A percentile compares a stretch with the other conserved stretches of the same genome.
phyloP scores from a whole-genome alignment of 768 basidiomycete genomes.

The Rhodotorula graminis region DNA sequence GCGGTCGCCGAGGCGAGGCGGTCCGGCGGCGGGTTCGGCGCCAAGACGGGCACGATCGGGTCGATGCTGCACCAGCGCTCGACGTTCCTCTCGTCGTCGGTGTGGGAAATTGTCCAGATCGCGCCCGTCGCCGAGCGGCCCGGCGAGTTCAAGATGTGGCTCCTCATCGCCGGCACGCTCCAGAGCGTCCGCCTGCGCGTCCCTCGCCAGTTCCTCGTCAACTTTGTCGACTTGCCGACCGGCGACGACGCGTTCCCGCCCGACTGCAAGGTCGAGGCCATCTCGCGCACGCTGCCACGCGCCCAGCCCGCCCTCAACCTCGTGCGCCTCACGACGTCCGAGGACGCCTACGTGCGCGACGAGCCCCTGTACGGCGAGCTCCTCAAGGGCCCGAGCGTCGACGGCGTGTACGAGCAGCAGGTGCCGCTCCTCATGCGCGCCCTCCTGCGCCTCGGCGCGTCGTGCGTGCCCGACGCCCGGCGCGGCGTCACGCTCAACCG shows the following conservation, averaged over 20 bases:
- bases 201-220: constrained; percentile 87
- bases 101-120: constrained; percentile 92
- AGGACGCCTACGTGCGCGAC: constrained; percentile 74
- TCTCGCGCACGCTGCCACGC: constrained; percentile 71
- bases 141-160: constrained; percentile 84
- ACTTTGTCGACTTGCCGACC: constrained; percentile 67
- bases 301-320: constrained; percentile 71
- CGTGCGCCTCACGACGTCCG: constrained; percentile 74
- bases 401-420: constrained; percentile 90
- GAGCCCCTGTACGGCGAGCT: constrained; percentile 88
- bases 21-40: constrained; percentile 50
- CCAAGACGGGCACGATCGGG: constrained; percentile 48
- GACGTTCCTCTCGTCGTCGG: constrained; percentile 55
- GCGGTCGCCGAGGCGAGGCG: constrained; percentile 46
- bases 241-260: constrained; percentile 61
- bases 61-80: constrained; percentile 48
- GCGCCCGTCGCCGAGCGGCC: constrained; percentile 46
- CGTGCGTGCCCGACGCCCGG: constrained; percentile 64
- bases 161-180: constrained; percentile 72
- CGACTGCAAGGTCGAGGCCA: constrained; percentile 54
- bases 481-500: constrained; percentile 67
- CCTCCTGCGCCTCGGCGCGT: constrained; percentile 74
- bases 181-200: constrained; percentile 77
- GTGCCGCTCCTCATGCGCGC: constrained; percentile 79
- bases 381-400: constrained; percentile 87